Conservation (phyloP, 1,284 basidiomycete species). For the Cryptococcus floricola region DNA sequence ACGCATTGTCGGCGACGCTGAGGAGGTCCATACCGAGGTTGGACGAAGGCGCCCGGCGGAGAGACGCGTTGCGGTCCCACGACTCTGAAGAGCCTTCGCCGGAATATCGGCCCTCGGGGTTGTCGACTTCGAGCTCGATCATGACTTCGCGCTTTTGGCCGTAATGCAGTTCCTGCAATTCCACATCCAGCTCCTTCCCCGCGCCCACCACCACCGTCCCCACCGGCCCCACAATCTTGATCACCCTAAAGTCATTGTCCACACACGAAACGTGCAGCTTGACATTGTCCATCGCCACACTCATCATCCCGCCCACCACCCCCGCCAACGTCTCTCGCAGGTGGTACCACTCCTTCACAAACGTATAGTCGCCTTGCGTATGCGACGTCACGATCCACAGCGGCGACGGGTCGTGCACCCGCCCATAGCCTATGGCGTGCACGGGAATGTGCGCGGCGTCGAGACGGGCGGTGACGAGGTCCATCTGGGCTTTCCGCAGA, state of each 20-base stretch:
- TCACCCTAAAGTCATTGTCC: constrained; percentile 74
- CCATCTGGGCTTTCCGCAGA: constrained; percentile 96
- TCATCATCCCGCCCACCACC: constrained; percentile 90
- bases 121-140: constrained; percentile 81
- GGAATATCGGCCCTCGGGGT: constrained; percentile 1
- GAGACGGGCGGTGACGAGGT: constrained; percentile 88
- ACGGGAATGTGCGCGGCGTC: constrained; percentile 89
- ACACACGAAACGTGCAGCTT: constrained; percentile 68
- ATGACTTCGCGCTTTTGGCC: constrained; percentile 92
- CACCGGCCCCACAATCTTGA: constrained; percentile 77
- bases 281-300: constrained; percentile 80
- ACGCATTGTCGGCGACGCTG: constrained; percentile 77
- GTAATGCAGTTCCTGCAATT: constrained; percentile 86
- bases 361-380: constrained; percentile 94
- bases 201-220: constrained; percentile 75
- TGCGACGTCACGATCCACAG: constrained; percentile 98
- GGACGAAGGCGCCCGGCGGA: constrained; percentile 11
- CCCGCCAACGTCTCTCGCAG: constrained; percentile 83
- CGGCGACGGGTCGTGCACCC: constrained; percentile 93
- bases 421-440: constrained; percentile 93
- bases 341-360: constrained; percentile 93
- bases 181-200: constrained; percentile 89
- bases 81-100: constrained; percentile 19
- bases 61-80: not conserved
- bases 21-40: constrained; percentile 64